Evolutionary conservation across 805 yeast genomes (phyloP), one percentile per base, ranked within the genome.

Genomic region (Starmerella tilneyi): DNA sequence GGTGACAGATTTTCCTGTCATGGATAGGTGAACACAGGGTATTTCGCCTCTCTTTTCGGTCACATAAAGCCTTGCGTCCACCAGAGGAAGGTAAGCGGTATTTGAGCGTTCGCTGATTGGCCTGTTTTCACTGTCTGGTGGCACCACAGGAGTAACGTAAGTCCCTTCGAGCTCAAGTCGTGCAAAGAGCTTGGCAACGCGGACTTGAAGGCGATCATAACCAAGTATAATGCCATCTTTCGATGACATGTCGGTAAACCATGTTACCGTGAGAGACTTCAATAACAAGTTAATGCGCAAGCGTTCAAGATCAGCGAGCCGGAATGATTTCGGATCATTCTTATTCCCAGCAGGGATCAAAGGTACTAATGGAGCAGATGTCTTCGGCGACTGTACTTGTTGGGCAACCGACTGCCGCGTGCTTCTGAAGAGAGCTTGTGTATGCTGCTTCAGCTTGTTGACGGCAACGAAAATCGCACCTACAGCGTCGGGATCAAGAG

Each of bases 221-320:
- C 96, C 96, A 24, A 77, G 49, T 30, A 82, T 78, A n/a, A 84
- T 57, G 9, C 96, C 96, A 0, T 85, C 85, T 19, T 69, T 39
- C 0, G 50, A 44, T 11, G 36, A 37, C 3, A 46, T 4, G 13
- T 30, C 36, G 6, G 54, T 49, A 16, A 81, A 59, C 86, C 94
- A 84, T 0, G 95, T 94, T 27, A 81, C 48, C 50, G 94, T 81
- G 48, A 82, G 68, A 51, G 80, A 74, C 52, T 78, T 42, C 30
- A 59, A 43, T 4, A 53, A 43, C 5, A 46, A 35, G 29, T 40
- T 34, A 9, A 47, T 41, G 2, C 50, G 41, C 27, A 51, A 41
- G 13, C 46, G 47, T 31, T 36, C 41, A 21, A 52, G 46, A 12
- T 27, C 44, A 1, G 35, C 20, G 2, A 48, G 16, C 16, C 16